Evolutionary conservation across 2,329 filamentous ascomycete species (phyloP).

Genomic region (Xylaria sp.): DNA sequence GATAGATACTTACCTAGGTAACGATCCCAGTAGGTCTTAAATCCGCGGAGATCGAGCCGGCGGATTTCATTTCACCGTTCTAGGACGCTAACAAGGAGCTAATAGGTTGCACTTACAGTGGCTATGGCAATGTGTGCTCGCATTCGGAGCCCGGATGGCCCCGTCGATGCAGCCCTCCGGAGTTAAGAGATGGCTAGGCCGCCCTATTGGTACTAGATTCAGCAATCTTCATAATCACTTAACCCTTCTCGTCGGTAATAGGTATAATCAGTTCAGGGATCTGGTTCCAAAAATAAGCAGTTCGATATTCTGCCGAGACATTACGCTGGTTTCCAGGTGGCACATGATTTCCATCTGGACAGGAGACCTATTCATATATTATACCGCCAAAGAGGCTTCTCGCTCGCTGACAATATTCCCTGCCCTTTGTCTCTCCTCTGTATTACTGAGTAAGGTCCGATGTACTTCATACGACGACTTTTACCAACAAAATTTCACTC

Average conservation of each 20-base stretch:
- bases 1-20: too few relatives aligned
- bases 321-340: background rate
- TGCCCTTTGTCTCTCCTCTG: background rate
- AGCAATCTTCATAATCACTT: background rate
- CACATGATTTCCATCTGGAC: background rate
- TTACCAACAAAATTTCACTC: slow-evolving; percentile 15
- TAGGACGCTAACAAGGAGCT: background rate
- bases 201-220: background rate
- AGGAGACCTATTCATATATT: slow-evolving; percentile 1
- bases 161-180: slow-evolving; percentile 5
- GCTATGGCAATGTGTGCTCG: background rate
- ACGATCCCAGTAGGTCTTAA: background rate
- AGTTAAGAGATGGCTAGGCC: slow-evolving; percentile 12
- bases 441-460: slow-evolving; percentile 2
- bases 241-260: background rate
- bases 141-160: slow-evolving; percentile 13
- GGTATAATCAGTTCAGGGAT: background rate
- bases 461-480: slow-evolving; percentile 30
- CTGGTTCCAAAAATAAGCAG: background rate
- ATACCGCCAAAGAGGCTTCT: background rate
- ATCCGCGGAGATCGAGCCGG: background rate
- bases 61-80: background rate
- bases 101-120: background rate
- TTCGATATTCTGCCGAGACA: background rate
- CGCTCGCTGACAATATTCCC: background rate